phyloP scores from a whole-genome alignment of 441 rosid genomes.

The Omphalea diandra region DNA sequence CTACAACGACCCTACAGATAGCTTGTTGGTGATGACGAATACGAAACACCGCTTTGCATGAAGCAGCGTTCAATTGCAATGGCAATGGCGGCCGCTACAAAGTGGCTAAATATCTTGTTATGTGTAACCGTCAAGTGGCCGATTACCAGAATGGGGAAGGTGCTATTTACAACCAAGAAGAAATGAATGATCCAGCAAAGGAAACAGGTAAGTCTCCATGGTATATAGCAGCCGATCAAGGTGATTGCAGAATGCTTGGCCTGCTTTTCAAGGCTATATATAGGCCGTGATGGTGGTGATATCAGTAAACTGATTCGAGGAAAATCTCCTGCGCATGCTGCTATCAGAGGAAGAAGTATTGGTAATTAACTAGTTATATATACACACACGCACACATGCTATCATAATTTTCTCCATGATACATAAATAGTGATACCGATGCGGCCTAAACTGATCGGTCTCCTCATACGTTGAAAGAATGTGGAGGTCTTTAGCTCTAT shows the following conservation, averaged over 20 bases:
- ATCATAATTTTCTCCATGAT: too few relatives aligned
- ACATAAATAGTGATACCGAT: too few relatives aligned
- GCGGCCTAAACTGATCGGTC: too few relatives aligned
- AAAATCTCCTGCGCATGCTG: background rate
- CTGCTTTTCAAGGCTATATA: background rate
- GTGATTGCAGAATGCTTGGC: background rate
- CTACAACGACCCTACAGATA: too few relatives aligned
- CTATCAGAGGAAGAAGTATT: background rate
- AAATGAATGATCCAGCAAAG: too few relatives aligned
- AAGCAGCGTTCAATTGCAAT: conserved; percentile 10
- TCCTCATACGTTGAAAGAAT: too few relatives aligned
- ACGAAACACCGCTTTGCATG: conserved; percentile 22
- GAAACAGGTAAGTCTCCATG: conserved; percentile 11
- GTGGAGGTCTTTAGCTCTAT: too few relatives aligned
- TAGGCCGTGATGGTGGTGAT: background rate
- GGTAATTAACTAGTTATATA: background rate
- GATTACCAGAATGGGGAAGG: conserved; percentile 6
- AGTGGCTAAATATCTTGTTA: background rate
- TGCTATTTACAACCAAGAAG: background rate
- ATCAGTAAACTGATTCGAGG: background rate
- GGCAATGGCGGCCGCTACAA: too few relatives aligned
- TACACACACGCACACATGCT: too few relatives aligned
- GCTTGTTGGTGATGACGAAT: too few relatives aligned
- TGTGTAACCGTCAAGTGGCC: background rate
- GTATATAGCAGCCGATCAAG: conserved; percentile 17